Evolutionary conservation across 1,284 basidiomycete species (phyloP).

Genomic region (Rhodotorula sp.): DNA sequence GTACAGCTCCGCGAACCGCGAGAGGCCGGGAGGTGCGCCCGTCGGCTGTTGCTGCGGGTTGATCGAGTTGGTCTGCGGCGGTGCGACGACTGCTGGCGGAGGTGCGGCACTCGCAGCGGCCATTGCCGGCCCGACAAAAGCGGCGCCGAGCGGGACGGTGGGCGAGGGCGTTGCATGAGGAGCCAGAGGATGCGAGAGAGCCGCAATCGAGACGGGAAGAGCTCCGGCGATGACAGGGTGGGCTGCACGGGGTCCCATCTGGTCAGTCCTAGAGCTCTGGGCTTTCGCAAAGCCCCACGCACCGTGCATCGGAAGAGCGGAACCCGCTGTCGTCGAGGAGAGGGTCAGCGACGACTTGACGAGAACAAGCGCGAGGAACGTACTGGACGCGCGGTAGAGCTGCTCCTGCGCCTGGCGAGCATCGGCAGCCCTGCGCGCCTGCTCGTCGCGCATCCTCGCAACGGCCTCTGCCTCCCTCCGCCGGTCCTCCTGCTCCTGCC

Average conservation of each 20-base stretch:
- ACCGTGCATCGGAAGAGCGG: too few relatives aligned
- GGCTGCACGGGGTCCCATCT: too few relatives aligned
- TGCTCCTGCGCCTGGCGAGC: too few relatives aligned
- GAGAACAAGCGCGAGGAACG: not conserved
- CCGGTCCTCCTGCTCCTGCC: not conserved
- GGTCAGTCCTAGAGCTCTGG: not conserved
- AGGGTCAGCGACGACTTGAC: not conserved
- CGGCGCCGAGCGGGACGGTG: not conserved
- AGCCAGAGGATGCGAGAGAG: not conserved
- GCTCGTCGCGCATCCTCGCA: too few relatives aligned
- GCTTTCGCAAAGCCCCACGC: too few relatives aligned
- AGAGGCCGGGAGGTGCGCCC: conserved; percentile 4
- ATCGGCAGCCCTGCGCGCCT: too few relatives aligned
- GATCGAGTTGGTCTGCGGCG: conserved; percentile 8
- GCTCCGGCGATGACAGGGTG: not conserved
- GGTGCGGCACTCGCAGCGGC: not conserved
- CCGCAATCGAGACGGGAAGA: not conserved
- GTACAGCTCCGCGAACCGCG: conserved; percentile 37
- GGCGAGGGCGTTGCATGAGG: not conserved
- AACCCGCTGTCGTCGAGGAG: not conserved
- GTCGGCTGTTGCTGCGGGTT: not conserved
- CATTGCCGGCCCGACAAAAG: not conserved
- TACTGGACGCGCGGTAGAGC: not conserved
- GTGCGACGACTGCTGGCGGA: not conserved
- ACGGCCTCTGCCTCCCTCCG: not conserved